Conservation (phyloP, 768 basidiomycete species). For the Kondoa subrosea region DNA sequence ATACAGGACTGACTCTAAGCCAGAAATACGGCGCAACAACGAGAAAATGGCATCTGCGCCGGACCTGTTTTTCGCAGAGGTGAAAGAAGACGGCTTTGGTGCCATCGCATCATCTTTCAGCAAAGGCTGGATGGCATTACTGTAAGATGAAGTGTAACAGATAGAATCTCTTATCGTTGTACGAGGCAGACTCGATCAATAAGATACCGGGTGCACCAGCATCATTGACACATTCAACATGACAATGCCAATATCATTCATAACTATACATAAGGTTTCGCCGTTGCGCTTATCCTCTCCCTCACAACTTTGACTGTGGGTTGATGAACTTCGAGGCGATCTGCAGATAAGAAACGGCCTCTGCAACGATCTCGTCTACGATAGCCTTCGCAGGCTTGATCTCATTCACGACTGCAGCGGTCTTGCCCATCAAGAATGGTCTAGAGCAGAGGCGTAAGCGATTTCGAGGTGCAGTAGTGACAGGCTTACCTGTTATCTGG, state of each 20-base stretch:
- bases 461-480: neutral
- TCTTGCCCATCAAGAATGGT: constrained; percentile 69
- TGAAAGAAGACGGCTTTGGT: constrained; percentile 9
- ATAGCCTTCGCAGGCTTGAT: constrained; percentile 67
- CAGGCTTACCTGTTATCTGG: neutral
- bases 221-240: too few species aligned
- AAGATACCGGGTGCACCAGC: too few species aligned
- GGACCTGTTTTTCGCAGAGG: constrained; percentile 31
- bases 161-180: too few species aligned
- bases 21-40: constrained; percentile 70
- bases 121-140: neutral
- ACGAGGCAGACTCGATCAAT: too few species aligned
- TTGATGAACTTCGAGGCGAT: neutral
- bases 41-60: constrained; percentile 47
- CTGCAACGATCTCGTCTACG: constrained; percentile 30
- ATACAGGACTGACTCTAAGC: neutral
- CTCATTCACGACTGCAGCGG: constrained; percentile 41
- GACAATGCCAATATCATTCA: neutral
- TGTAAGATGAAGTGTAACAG: neutral
- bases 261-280: neutral
- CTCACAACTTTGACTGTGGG: neutral
- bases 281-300: neutral
- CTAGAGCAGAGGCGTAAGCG: constrained; percentile 26
- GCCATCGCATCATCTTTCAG: neutral
- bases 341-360: neutral